Percentiles rank a stretch among this genome's conserved stretches.
Evolutionary conservation across 768 basidiomycete species (phyloP).

Genomic region (Chalciporus sphaerocephalus): DNA sequence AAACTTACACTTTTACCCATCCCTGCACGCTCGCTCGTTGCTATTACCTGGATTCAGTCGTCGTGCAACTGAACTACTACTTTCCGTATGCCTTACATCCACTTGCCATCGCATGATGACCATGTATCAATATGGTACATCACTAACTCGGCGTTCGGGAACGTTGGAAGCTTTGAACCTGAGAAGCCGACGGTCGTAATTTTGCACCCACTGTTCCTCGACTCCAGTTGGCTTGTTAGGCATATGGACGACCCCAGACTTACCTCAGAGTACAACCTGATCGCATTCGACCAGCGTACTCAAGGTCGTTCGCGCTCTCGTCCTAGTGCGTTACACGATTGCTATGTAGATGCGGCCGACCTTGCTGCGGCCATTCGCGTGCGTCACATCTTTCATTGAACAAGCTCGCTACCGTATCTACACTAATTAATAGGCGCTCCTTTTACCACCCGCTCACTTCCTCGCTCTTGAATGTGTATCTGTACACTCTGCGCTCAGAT

Average conservation of each 20-base stretch:
- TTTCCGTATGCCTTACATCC: constrained; percentile 60
- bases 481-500: constrained; percentile 55
- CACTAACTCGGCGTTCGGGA: constrained; percentile 56
- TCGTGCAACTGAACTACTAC: constrained; percentile 34
- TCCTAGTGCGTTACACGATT: constrained; percentile 57
- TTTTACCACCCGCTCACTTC: constrained; percentile 65
- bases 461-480: constrained; percentile 63
- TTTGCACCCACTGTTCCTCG: constrained; percentile 64
- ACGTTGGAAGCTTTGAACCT: constrained; percentile 64
- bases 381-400: constrained; percentile 21
- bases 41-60: constrained; percentile 3
- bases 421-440: constrained; percentile 43
- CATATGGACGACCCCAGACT: constrained; percentile 69
- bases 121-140: constrained; percentile 69
- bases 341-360: constrained; percentile 78
- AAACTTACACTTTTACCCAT: constrained; percentile 20
- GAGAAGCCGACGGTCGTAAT: constrained; percentile 63
- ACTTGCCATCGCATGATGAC: constrained; percentile 58
- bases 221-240: constrained; percentile 61
- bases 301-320: constrained; percentile 54
- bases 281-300: constrained; percentile 70
- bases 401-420: background rate
- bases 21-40: constrained; percentile 3
- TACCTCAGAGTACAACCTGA: constrained; percentile 55
- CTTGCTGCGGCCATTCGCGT: constrained; percentile 63